These are phyloP conservation scores for Casuarina cunninghamiana DNA, from an alignment of 306 rosid species.

Conservation along the genomic window DNA sequence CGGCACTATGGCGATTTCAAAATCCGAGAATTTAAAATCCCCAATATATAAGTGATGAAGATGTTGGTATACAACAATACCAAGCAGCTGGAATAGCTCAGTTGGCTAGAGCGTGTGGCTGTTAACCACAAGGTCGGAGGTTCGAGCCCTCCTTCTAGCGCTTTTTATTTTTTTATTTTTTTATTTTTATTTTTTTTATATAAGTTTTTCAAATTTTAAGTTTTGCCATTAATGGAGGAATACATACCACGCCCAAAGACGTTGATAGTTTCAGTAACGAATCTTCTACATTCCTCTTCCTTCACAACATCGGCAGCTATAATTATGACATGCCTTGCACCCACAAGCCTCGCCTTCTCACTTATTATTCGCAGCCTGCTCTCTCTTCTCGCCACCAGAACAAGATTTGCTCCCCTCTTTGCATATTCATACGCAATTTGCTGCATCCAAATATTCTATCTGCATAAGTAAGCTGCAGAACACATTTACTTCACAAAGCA, in stretches of 20 bases:
- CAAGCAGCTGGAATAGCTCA: constrained; percentile 20
- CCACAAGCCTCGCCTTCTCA: constrained; percentile 65
- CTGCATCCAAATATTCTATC: constrained; percentile 31
- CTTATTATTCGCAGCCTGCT: constrained; percentile 56
- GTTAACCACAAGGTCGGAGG: constrained; percentile 24
- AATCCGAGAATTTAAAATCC: background rate
- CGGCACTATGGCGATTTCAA: background rate
- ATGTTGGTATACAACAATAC: no score
- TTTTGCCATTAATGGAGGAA: no score
- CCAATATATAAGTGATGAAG: no score
- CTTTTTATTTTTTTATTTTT: background rate
- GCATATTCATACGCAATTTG: constrained; percentile 93
- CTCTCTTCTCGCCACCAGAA: constrained; percentile 81
- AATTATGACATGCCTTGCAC: constrained; percentile 67
- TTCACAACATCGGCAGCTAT: constrained; percentile 91
- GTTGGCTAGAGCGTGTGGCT: constrained; percentile 34
- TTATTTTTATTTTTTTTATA: no score
- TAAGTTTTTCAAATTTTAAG: no score
- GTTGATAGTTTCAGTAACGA: constrained; percentile 54
- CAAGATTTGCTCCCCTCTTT: constrained; percentile 65
- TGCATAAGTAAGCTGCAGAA: no score
- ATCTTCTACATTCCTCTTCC: constrained; percentile 82
- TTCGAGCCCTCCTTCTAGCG: constrained; percentile 12
- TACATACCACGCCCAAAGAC: constrained; percentile 60
- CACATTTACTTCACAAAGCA: no score